These are phyloP conservation scores for Ceratocystis colombiana DNA, from an alignment of 2,329 filamentous ascomycete species.

Conservation along the genomic window DNA sequence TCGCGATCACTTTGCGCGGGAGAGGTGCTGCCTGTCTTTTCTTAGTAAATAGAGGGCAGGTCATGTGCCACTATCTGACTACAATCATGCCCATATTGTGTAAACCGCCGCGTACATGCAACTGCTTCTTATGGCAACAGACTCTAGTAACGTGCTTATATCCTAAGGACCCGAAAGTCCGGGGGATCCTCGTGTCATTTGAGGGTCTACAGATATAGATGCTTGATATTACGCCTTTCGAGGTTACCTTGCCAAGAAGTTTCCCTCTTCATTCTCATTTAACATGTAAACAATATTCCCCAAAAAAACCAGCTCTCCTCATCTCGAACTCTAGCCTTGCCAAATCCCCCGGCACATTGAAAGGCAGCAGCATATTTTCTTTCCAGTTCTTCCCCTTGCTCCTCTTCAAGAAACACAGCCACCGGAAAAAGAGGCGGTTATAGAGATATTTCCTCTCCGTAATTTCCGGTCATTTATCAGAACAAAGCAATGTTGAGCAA, in stretches of 20 bases:
- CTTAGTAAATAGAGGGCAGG: not conserved
- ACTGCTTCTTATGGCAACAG: not conserved
- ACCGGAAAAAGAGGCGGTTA: not conserved
- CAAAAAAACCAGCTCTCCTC: not conserved
- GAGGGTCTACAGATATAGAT: too few relatives aligned
- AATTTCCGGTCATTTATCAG: not conserved
- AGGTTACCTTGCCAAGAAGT: not conserved
- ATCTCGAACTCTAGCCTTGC: not conserved
- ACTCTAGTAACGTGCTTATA: not conserved
- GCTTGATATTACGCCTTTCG: too few relatives aligned
- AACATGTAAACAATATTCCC: not conserved
- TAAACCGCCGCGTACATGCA: not conserved
- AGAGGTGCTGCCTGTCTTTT: not conserved
- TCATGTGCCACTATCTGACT: not conserved
- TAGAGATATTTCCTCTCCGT: not conserved
- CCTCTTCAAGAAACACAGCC: not conserved
- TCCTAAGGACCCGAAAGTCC: not conserved
- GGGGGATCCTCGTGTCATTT: not conserved
- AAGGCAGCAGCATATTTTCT: constrained; percentile 3
- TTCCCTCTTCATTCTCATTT: not conserved
- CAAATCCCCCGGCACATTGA: not conserved
- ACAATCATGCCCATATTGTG: not conserved
- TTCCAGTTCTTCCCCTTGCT: not conserved
- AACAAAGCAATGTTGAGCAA: too few relatives aligned
- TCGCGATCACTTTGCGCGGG: not conserved